These are phyloP conservation scores for Harringtonia lauricola DNA, from an alignment of 2,329 filamentous ascomycete genomes.

Conservation along the genomic window DNA sequence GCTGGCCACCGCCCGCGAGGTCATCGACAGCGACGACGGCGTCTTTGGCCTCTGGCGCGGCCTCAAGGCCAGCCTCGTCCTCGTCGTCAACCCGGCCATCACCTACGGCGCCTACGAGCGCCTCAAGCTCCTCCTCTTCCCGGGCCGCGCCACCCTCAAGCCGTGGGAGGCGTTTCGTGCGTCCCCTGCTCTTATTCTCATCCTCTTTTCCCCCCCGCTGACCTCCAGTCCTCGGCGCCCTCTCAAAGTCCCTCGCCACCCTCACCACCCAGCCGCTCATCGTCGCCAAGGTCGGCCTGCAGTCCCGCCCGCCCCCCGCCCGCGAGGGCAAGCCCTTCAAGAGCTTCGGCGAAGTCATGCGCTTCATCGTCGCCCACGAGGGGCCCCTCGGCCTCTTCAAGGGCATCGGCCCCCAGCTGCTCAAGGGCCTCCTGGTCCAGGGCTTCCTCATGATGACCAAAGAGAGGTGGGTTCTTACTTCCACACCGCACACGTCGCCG, in stretches of 20 bases:
- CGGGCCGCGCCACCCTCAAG: slow-evolving; percentile 62
- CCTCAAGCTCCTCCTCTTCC: slow-evolving; percentile 66
- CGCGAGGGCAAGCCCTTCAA: slow-evolving; percentile 87
- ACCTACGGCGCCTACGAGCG: slow-evolving; percentile 96
- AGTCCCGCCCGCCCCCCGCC: slow-evolving; percentile 79
- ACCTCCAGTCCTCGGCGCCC: slow-evolving; percentile 66
- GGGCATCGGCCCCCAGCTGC: slow-evolving; percentile 85
- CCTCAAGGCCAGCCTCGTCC: slow-evolving; percentile 86
- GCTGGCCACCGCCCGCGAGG: slow-evolving; percentile 77
- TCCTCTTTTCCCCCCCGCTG: background rate
- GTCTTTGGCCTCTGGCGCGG: slow-evolving; percentile 86
- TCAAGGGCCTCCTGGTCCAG: slow-evolving; percentile 88
- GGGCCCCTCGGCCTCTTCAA: slow-evolving; percentile 83
- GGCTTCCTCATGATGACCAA: slow-evolving; percentile 99
- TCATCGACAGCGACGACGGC: slow-evolving; percentile 83
- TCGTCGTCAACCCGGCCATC: slow-evolving; percentile 93
- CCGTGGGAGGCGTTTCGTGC: slow-evolving; percentile 86
- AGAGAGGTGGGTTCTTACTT: slow-evolving; percentile 54
- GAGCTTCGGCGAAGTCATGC: slow-evolving; percentile 88
- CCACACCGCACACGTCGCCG: background rate
- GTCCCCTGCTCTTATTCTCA: slow-evolving; percentile 25
- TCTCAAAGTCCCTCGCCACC: slow-evolving; percentile 88
- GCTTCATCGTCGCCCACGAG: slow-evolving; percentile 83
- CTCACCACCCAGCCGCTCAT: slow-evolving; percentile 91
- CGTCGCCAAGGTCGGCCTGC: slow-evolving; percentile 92